Evolutionary conservation across 371 early-diverging fungal genomes (phyloP).

Genomic region (Choanephora cucurbitarum): DNA sequence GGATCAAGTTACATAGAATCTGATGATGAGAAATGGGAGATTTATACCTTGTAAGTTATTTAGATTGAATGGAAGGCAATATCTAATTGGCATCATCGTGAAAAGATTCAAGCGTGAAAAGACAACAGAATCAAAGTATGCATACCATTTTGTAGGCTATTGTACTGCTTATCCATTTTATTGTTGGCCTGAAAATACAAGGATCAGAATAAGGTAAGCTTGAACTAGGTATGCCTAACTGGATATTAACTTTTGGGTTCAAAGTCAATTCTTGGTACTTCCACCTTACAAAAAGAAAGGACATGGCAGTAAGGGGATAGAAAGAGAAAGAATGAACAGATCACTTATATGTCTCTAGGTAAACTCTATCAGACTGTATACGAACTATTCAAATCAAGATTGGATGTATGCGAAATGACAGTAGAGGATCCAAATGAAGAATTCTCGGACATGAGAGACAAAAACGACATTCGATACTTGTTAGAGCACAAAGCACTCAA

Average conservation of each 20-base stretch:
- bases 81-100: no score
- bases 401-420: slow-evolving; percentile 65
- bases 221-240: neutral
- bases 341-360: slow-evolving; percentile 21
- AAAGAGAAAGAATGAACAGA: slow-evolving; percentile 19
- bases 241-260: no score
- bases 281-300: slow-evolving; percentile 87
- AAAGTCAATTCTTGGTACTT: slow-evolving; percentile 87
- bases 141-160: slow-evolving; percentile 83
- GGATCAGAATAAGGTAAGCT: slow-evolving; percentile 80
- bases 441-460: slow-evolving; percentile 85
- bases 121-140: slow-evolving; percentile 6
- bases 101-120: slow-evolving; percentile 40
- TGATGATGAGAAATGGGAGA: slow-evolving; percentile 83
- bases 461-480: slow-evolving; percentile 74
- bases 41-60: slow-evolving; percentile 58
- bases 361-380: slow-evolving; percentile 70
- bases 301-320: slow-evolving; percentile 78
- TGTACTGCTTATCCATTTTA: slow-evolving; percentile 81
- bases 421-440: slow-evolving; percentile 94
- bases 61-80: neutral
- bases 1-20: slow-evolving; percentile 89
- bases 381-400: slow-evolving; percentile 50
- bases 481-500: slow-evolving; percentile 60
- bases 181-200: slow-evolving; percentile 75